These are phyloP conservation scores for Cyberlindnera japonica DNA, from an alignment of 805 yeast species.

Conservation along the genomic window DNA sequence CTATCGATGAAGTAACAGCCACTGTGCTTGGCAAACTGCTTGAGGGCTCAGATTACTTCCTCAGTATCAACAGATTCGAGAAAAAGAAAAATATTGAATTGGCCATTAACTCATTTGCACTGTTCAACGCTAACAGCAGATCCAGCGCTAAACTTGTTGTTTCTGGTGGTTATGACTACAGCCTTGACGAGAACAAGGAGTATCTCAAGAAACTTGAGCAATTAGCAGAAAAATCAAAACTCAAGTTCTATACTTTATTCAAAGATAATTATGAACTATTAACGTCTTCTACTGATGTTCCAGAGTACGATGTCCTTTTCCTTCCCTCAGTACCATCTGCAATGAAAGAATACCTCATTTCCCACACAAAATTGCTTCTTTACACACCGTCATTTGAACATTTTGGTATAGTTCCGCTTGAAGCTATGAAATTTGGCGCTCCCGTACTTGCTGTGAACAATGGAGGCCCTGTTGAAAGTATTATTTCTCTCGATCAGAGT, in stretches of 20 bases:
- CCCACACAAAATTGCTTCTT: constrained; percentile 54
- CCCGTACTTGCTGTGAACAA: constrained; percentile 83
- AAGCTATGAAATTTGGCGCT: constrained; percentile 80
- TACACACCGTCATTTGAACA: constrained; percentile 94
- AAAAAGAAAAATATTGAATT: constrained; percentile 76
- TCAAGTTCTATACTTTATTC: constrained; percentile 44
- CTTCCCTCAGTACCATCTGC: constrained; percentile 73
- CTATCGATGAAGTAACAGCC: constrained; percentile 18
- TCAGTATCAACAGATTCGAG: constrained; percentile 88
- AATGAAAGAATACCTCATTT: constrained; percentile 59
- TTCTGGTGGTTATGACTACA: constrained; percentile 88
- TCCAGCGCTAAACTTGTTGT: constrained; percentile 49
- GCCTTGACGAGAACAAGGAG: constrained; percentile 71
- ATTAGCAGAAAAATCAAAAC: constrained; percentile 41
- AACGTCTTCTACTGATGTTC: constrained; percentile 11
- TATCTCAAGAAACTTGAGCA: constrained; percentile 59
- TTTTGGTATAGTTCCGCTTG: constrained; percentile 96
- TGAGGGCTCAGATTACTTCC: constrained; percentile 36
- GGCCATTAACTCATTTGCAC: constrained; percentile 67
- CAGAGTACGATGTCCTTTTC: constrained; percentile 54
- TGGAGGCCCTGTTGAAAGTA: constrained; percentile 92
- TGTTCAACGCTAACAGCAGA: constrained; percentile 34
- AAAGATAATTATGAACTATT: constrained; percentile 28
- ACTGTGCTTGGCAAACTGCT: constrained; percentile 18
- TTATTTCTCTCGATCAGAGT: constrained; percentile 32